Evolutionary conservation across 306 rosid species (phyloP).

Genomic region (Rosa rugosa): DNA sequence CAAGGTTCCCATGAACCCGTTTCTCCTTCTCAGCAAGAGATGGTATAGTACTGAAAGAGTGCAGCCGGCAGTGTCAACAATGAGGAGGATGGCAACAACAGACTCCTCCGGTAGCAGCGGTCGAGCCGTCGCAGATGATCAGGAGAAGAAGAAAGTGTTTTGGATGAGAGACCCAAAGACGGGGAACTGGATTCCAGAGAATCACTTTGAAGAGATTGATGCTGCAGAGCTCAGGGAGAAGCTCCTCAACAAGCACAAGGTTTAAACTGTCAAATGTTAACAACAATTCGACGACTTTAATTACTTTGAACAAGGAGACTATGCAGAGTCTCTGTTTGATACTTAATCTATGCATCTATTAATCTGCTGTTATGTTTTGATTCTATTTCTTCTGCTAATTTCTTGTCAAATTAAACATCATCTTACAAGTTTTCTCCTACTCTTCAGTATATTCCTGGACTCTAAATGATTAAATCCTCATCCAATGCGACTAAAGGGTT

Average conservation of each 20-base stretch:
- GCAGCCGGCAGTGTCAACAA: constrained; percentile 9
- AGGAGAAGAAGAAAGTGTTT: constrained; percentile 23
- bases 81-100: not conserved
- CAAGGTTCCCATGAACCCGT: constrained; percentile 16
- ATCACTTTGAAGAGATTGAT: constrained; percentile 45
- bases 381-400: not conserved
- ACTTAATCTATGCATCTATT: not conserved
- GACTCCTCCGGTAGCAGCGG: not conserved
- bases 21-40: constrained; percentile 31
- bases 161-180: constrained; percentile 73
- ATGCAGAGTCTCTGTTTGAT: not conserved
- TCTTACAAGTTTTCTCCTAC: not conserved
- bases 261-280: not conserved
- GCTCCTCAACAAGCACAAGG: constrained; percentile 32
- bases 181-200: constrained; percentile 74
- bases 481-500: not conserved
- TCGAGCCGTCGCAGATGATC: not conserved
- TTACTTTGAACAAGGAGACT: not conserved
- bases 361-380: not conserved
- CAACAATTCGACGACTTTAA: not conserved
- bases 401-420: not conserved
- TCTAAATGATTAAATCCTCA: not conserved
- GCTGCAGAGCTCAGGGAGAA: constrained; percentile 49
- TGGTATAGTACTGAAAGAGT: not conserved
- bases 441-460: no score